Evolutionary conservation across 2,329 filamentous ascomycete species (phyloP).

Genomic region (Penicillium olsonii): DNA sequence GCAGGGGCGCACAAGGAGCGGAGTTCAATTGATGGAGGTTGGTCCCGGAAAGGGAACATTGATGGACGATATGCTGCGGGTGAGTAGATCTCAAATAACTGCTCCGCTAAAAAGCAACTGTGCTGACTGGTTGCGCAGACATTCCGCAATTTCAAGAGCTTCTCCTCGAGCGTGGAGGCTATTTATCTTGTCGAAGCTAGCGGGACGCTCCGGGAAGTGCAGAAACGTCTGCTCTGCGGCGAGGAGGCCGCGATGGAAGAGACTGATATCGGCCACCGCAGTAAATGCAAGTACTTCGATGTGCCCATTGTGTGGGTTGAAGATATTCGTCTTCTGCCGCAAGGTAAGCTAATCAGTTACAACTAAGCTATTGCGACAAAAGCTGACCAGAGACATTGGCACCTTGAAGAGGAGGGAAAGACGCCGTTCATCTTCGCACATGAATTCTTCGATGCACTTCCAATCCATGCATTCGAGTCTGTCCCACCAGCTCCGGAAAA

Average conservation of each 20-base stretch:
- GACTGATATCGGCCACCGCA: constrained; percentile 71
- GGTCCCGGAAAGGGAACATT: constrained; percentile 91
- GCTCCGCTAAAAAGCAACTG: neutral
- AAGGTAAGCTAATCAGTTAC: constrained; percentile 49
- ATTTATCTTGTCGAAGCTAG: constrained; percentile 97
- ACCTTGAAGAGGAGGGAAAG: constrained; percentile 59
- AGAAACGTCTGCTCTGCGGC: constrained; percentile 81
- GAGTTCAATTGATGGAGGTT: constrained; percentile 88
- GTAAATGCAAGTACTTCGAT: constrained; percentile 71
- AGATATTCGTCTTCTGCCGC: constrained; percentile 78
- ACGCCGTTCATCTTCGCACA: constrained; percentile 94
- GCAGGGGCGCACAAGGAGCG: constrained; percentile 72
- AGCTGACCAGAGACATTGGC: neutral
- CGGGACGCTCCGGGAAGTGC: constrained; percentile 70
- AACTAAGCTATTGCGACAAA: neutral
- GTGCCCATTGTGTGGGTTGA: constrained; percentile 88
- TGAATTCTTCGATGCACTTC: constrained; percentile 97
- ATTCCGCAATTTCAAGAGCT: constrained; percentile 76
- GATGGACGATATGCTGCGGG: constrained; percentile 94
- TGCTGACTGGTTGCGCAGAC: constrained; percentile 57
- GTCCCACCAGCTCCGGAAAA: constrained; percentile 54
- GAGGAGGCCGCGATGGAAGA: constrained; percentile 66
- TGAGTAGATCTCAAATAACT: constrained; percentile 47
- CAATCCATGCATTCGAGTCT: constrained; percentile 92
- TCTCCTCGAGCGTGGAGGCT: constrained; percentile 76